Base-by-base conservation (phyloP, 257 asterid genomes). In the Solanum rostratum region DNA sequence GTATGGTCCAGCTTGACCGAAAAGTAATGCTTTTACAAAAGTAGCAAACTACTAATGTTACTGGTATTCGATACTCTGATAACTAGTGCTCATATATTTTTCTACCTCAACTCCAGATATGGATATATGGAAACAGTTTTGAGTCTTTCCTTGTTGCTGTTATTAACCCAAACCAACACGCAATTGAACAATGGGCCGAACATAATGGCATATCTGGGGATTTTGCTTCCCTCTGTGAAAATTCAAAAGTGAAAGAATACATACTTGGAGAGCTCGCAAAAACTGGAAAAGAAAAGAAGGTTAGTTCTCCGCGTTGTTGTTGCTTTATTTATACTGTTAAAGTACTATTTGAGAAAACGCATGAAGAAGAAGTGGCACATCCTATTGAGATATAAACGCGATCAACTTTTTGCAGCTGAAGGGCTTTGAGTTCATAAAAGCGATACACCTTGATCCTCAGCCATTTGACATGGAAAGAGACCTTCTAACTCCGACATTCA, bases 111-210 rank as follows among this genome's bases (percentile, higher is more conserved):
- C 46, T 27, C 87, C 97, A 96, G 99, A 91, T 95, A 86, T 96
- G 99, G 99, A 82, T 96, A 19, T 95, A 96, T 16, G 99, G 99
- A 78, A 96, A 93, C 89, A 96, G 99, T 91, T 96, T 96, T 10
- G 99, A 96, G 89, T 92, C 98, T 78, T 96, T 86, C 87, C 98
- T 96, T 53, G 89, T 96, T 85, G 98, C 98, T 80, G 86, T 96
- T 43, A 74, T 93, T 65, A 95, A 93, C 92, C 98, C 98, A 78
- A 92, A 78, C 86, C 81, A 90, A 90, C 91, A 85, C 84, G 95
- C 91, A 41, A 66, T 93, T 84, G 97, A 95, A 89, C 87, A 85
- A 13, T 96, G 97, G 98, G 98, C 97, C 54, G 91, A 88, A 87
- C 90, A 91, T 85, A 85, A 86, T 87, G 97, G 86, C 59, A 1